Evolutionary conservation across 2,329 filamentous ascomycete species (phyloP).

Genomic region (Neofusicoccum umdonicola): DNA sequence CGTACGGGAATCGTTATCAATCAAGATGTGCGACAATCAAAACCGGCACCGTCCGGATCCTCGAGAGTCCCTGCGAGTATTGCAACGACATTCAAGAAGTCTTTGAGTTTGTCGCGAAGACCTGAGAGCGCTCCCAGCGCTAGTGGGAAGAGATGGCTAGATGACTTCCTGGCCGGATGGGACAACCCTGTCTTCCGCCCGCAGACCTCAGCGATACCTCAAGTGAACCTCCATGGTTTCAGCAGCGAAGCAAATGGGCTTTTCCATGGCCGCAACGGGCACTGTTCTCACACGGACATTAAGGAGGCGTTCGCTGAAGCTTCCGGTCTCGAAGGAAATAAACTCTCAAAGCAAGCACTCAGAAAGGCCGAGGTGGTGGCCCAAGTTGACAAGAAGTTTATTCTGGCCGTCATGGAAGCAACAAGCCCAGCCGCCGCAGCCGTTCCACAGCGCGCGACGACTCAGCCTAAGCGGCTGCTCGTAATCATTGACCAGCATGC

Average conservation of each 20-base stretch:
- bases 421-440: slow-evolving; percentile 18
- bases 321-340: slow-evolving; percentile 24
- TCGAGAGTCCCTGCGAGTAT: slow-evolving; percentile 18
- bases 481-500: slow-evolving; percentile 91
- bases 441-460: neutral
- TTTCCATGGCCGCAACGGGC: neutral
- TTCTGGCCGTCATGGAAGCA: slow-evolving; percentile 61
- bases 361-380: slow-evolving; percentile 63
- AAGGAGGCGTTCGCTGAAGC: slow-evolving; percentile 29
- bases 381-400: slow-evolving; percentile 89
- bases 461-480: slow-evolving; percentile 45
- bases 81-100: slow-evolving; percentile 25
- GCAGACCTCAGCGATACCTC: slow-evolving; percentile 44
- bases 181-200: slow-evolving; percentile 72
- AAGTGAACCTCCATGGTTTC: slow-evolving; percentile 29
- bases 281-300: slow-evolving; percentile 18
- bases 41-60: slow-evolving; percentile 2
- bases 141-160: slow-evolving; percentile 52
- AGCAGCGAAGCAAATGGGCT: slow-evolving; percentile 8
- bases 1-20: slow-evolving; percentile 51
- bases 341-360: slow-evolving; percentile 63
- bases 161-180: slow-evolving; percentile 63
- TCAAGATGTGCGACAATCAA: neutral
- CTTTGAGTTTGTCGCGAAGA: slow-evolving; percentile 31
- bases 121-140: slow-evolving; percentile 7